Evolutionary conservation across 129 eudicot genomes (phyloP).

Genomic region (Flaveria bidentis): DNA sequence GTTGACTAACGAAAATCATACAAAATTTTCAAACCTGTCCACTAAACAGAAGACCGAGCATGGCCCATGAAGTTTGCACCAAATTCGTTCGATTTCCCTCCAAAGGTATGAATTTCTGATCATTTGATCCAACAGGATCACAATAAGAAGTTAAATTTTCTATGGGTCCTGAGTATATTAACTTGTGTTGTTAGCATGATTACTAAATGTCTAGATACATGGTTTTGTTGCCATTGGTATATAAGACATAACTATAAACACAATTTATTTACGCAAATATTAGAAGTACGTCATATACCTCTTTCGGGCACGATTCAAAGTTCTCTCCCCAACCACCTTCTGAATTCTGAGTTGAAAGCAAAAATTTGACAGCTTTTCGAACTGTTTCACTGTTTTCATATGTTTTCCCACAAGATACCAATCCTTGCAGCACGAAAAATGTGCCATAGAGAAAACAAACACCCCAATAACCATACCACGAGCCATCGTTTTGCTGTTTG

Average conservation of each 20-base stretch:
- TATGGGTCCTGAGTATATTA: background rate
- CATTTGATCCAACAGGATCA: background rate
- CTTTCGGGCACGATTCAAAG: conserved; percentile 38
- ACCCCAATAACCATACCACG: conserved; percentile 62
- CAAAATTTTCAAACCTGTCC: conserved; percentile 30
- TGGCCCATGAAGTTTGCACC: conserved; percentile 47
- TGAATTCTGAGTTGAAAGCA: conserved; percentile 49
- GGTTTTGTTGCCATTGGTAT: background rate
- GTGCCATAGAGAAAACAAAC: conserved; percentile 64
- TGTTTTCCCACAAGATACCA: conserved; percentile 48
- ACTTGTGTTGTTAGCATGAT: background rate
- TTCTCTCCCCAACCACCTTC: conserved; percentile 63
- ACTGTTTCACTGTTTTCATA: conserved; percentile 48
- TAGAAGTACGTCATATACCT: conserved; percentile 7
- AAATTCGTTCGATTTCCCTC: conserved; percentile 39
- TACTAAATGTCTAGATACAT: background rate
- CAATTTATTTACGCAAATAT: background rate
- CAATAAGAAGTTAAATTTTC: background rate
- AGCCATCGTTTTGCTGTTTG: conserved; percentile 33
- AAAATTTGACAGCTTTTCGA: conserved; percentile 45
- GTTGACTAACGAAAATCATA: background rate
- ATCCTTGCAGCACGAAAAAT: conserved; percentile 41
- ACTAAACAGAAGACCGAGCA: conserved; percentile 38
- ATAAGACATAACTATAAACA: background rate
- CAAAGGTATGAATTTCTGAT: conserved; percentile 36